Evolutionary conservation across 805 yeast species (phyloP), one percentile per base, ranked within the genome.

Genomic region (Sugiyamaella qingdaonensis): DNA sequence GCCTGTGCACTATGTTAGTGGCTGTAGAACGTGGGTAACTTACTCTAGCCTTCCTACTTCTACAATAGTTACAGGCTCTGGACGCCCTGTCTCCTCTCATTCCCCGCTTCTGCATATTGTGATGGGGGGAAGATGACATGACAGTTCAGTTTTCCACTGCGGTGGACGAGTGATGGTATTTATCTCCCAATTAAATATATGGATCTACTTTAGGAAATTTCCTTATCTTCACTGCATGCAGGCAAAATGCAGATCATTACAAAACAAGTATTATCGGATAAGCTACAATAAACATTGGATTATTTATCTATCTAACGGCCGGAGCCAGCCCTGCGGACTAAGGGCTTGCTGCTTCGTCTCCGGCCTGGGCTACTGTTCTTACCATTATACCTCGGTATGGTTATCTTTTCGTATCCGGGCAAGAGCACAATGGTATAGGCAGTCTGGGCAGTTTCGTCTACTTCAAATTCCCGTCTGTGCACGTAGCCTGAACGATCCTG

Each of bases 381-480:
- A 24, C 29, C 29, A 24, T 24, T 24, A 24, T 24, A 24, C 7
- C 32, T 45, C 10, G 37, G 48, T 13, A 49, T 21, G n/a, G 48
- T 43, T 8, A 49, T 16, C 34, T 49, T 49, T 14, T 49, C 52
- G 32, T 21, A 45, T 14, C 48, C 48, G 19, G 52, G 52, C 35
- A 49, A 13, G 34, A 42, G 47, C n/a, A 49, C 27, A 4, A 42
- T 27, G 4, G 52, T 49, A 42, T 29, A 39, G 13, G 18, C 27
- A 8, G 48, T n/a, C 13, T 16, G 19, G 10, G 52, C 52, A 14
- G 19, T 24, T 19, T 49, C 52, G 24, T 49, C 52, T 1, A 45
- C 11, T 29, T 49, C 52, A 51, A 56, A 54, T 36, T 57, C 60
- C 18, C 58, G 55, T 19, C 56, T 52, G 44, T 57, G 58, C 42